Evolutionary conservation across 2,329 filamentous ascomycete genomes (phyloP), one percentile per base, ranked within the genome.

Genomic region (Biscogniauxia sp.): DNA sequence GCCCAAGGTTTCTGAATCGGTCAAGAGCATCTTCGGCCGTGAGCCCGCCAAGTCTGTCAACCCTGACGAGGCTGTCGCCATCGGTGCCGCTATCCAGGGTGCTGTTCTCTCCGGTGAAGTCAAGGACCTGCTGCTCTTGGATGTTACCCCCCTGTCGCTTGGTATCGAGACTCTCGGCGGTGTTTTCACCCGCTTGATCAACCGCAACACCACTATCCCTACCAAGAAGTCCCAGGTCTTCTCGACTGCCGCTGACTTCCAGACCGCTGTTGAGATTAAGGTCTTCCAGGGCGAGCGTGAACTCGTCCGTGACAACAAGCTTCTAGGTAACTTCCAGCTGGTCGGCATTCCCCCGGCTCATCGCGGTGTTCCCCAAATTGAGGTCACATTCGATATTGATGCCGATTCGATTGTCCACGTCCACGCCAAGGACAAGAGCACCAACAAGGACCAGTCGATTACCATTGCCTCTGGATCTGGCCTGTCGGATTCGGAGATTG

Each of bases 201-300:
- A 96, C 89, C 92, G 94, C 73, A 98, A 98, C 87, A 98, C 94
- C 75, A 97, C 94, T 68, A 98, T 98, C 76, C 94, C 94, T 60
- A 98, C 94, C 82, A 97, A 97, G 90, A 98, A 98, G 85, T 97
- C 93, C 13, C 93, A 97, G 83, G 88, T 93, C 75, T 98, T 98
- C 88, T 97, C 93, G 59, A 98, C 94, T 56, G 93, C 93, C 58
- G 93, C 94, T 69, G 94, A 98, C 78, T 97, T 96, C 91, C 94
- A 98, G 85, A 96, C 92, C 66, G 94, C 93, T 70, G 94, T 98
- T 75, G 93, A 97, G 85, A 98, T 98, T 85, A 97, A 98, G 91
- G 94, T 98, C 67, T 98, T 88, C 90, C 93, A 98, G 88, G 94
- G 94, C 85, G 94, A 98, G 87, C 94, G 94, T 91, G 93, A 97